Conservation (phyloP, 148 eudicot species). For the Nepenthes mirabilis region DNA sequence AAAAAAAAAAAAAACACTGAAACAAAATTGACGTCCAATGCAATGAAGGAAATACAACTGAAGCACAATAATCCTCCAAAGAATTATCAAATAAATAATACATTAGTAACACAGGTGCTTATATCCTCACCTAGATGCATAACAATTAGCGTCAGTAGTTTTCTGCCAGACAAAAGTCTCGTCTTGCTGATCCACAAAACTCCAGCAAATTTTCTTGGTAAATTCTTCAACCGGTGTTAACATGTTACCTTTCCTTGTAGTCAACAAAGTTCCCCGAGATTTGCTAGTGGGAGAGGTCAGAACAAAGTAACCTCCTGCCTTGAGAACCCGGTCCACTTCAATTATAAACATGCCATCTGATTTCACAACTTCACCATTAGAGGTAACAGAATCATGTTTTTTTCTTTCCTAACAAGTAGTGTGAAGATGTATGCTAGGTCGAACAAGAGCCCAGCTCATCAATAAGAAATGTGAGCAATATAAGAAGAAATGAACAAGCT, state of each 20-base stretch:
- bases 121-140: conserved; percentile 39
- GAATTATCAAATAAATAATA: background rate
- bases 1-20: background rate
- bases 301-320: conserved; percentile 95
- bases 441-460: too few species aligned
- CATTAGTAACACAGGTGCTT: background rate
- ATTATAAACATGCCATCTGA: conserved; percentile 69
- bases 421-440: too few species aligned
- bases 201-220: conserved; percentile 49
- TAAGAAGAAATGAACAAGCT: too few species aligned
- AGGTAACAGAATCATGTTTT: background rate
- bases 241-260: conserved; percentile 26
- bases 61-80: background rate
- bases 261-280: conserved; percentile 25
- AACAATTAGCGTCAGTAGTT: conserved; percentile 46
- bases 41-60: background rate
- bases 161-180: conserved; percentile 92
- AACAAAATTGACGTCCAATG: too few species aligned
- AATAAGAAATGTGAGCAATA: too few species aligned
- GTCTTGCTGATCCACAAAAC: conserved; percentile 60
- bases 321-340: conserved; percentile 79
- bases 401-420: too few species aligned
- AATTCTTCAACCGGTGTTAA: conserved; percentile 39
- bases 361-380: background rate
- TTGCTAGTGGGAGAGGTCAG: conserved; percentile 68